Percentiles rank a stretch among this genome's conserved stretches.
phyloP scores from a whole-genome alignment of 768 basidiomycete genomes.

The Peribolospora baueri region DNA sequence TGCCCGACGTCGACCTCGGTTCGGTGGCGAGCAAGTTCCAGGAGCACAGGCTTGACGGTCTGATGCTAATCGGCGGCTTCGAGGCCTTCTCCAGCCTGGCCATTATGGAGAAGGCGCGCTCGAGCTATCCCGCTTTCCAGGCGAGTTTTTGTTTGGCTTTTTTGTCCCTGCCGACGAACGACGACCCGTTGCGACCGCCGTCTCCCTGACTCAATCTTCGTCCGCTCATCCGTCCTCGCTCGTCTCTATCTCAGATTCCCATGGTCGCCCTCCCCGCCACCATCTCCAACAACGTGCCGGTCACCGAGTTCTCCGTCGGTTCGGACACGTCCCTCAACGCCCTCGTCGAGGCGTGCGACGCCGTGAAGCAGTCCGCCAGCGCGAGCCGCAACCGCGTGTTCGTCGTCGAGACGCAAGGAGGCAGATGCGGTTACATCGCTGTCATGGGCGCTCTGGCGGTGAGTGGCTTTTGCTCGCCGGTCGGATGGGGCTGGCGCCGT shows the following conservation, averaged over 20 bases:
- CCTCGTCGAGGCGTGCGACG: slow-evolving; percentile 86
- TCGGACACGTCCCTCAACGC: slow-evolving; percentile 96
- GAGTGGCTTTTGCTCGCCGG: slow-evolving; percentile 18
- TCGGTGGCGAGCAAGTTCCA: slow-evolving; percentile 79
- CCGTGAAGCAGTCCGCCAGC: slow-evolving; percentile 93
- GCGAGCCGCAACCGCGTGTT: slow-evolving; percentile 91
- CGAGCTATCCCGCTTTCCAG: slow-evolving; percentile 69
- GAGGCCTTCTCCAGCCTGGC: slow-evolving; percentile 67
- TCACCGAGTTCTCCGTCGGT: slow-evolving; percentile 88
- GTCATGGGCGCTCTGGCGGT: slow-evolving; percentile 89
- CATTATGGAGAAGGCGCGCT: slow-evolving; percentile 53
- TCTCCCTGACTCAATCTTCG: too few relatives aligned
- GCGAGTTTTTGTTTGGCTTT: background rate
- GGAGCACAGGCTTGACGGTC: slow-evolving; percentile 45
- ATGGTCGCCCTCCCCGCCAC: slow-evolving; percentile 78
- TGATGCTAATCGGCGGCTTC: slow-evolving; percentile 86
- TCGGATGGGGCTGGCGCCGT: too few relatives aligned
- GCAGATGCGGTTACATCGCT: slow-evolving; percentile 84
- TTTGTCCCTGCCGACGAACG: background rate
- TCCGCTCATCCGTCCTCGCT: background rate
- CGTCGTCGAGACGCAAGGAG: slow-evolving; percentile 93
- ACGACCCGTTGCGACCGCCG: too few relatives aligned
- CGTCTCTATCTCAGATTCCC: slow-evolving; percentile 30
- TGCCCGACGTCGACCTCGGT: slow-evolving; percentile 69
- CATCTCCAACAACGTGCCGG: slow-evolving; percentile 90